phyloP scores from a whole-genome alignment of 176 grass and related monocot species.

The Raddia guianensis region DNA sequence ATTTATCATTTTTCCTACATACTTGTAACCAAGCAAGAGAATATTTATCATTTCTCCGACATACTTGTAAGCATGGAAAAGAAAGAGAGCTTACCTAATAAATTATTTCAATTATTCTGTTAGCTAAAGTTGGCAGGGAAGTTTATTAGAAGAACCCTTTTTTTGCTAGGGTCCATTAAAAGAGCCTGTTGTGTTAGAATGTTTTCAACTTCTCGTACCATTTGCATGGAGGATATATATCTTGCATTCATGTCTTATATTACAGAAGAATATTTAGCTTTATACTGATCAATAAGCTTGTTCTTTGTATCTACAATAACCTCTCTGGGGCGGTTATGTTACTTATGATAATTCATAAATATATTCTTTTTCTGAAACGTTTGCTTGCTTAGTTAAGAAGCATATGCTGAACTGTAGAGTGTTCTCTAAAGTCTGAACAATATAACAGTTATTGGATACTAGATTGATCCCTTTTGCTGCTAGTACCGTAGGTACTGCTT shows the following conservation, averaged over 20 bases:
- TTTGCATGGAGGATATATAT: slow-evolving; percentile 11
- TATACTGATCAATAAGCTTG: slow-evolving; percentile 7
- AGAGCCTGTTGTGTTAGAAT: neutral
- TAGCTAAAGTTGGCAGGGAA: neutral
- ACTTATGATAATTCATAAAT: slow-evolving; percentile 4
- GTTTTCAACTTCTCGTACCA: neutral
- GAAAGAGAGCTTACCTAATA: slow-evolving; percentile 1
- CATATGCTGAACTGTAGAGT: neutral
- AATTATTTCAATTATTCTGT: slow-evolving; percentile 6
- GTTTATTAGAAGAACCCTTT: neutral
- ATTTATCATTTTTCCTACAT: neutral
- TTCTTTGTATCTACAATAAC: slow-evolving; percentile 9
- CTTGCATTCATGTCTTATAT: neutral
- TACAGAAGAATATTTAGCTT: neutral
- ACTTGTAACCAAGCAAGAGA: neutral
- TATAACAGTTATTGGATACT: neutral
- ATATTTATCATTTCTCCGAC: neutral
- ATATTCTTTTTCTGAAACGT: neutral
- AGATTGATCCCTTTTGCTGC: neutral
- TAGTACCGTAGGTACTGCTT: neutral
- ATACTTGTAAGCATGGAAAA: neutral
- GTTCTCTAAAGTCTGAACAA: slow-evolving; percentile 21
- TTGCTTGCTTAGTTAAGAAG: neutral
- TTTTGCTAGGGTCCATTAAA: neutral
- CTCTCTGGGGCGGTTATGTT: neutral